Conservation (phyloP, 495 filamentous ascomycete genomes). For the Penicillium dipodomyicola region DNA sequence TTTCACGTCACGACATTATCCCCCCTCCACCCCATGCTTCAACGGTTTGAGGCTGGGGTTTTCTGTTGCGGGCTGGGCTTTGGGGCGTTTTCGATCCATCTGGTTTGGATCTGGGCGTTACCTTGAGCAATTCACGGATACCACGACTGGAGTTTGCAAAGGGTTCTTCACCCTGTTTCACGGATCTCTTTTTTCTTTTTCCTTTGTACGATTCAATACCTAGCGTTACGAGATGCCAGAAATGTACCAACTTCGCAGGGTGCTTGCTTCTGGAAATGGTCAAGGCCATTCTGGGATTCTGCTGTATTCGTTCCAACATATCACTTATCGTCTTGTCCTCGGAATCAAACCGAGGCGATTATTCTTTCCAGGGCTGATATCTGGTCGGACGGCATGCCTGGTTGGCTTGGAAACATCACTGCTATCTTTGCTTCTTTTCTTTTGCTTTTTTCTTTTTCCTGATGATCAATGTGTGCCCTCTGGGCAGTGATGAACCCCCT, state of each 20-base stretch:
- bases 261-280: constrained; percentile 19
- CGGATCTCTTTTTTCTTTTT: constrained; percentile 26
- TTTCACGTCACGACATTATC: constrained; percentile 28
- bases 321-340: not conserved
- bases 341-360: not conserved
- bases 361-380: constrained; percentile 1
- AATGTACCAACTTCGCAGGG: constrained; percentile 25
- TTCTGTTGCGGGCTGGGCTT: constrained; percentile 17
- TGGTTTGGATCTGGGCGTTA: constrained; percentile 3
- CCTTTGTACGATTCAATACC: constrained; percentile 27
- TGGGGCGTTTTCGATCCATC: constrained; percentile 18
- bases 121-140: constrained; percentile 10
- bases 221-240: constrained; percentile 28
- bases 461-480: constrained; percentile 8
- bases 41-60: constrained; percentile 26
- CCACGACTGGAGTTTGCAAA: constrained; percentile 27
- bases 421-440: constrained; percentile 12
- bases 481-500: constrained; percentile 19
- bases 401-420: constrained; percentile 8
- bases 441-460: not conserved
- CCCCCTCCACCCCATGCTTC: constrained; percentile 25
- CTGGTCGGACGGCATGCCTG: constrained; percentile 7
- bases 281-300: constrained; percentile 16
- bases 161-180: constrained; percentile 25
- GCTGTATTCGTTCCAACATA: constrained; percentile 15